Conservation (phyloP, 2,329 filamentous ascomycete species). For the Aulographum hederae region DNA sequence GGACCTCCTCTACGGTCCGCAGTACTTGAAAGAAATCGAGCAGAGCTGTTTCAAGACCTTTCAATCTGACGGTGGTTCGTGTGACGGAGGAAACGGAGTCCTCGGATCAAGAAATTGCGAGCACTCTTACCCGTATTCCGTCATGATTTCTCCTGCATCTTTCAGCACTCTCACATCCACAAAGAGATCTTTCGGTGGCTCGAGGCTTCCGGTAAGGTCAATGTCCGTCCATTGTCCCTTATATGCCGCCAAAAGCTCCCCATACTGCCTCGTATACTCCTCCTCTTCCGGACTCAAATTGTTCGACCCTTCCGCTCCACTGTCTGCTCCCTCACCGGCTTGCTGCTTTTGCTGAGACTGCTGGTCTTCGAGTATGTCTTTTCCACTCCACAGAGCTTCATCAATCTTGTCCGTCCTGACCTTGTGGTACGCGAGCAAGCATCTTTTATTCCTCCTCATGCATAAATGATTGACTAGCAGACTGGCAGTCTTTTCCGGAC, state of each 20-base stretch:
- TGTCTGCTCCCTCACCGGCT: slow-evolving; percentile 12
- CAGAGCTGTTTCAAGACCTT: not conserved
- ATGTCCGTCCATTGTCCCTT: slow-evolving; percentile 98
- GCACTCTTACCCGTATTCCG: slow-evolving; percentile 94
- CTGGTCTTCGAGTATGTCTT: slow-evolving; percentile 52
- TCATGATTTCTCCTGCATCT: slow-evolving; percentile 96
- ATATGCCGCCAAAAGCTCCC: slow-evolving; percentile 82
- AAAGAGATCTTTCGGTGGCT: slow-evolving; percentile 88
- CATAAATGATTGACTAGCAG: slow-evolving; percentile 85
- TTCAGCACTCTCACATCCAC: slow-evolving; percentile 93
- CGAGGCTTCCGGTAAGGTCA: slow-evolving; percentile 81
- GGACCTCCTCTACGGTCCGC: not conserved
- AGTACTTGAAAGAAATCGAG: not conserved
- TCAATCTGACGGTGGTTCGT: not conserved
- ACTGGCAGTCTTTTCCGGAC: slow-evolving; percentile 72
- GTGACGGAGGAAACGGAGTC: no score
- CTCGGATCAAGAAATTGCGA: no score
- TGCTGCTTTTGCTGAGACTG: slow-evolving; percentile 11
- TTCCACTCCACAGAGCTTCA: slow-evolving; percentile 80
- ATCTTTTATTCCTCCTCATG: slow-evolving; percentile 92
- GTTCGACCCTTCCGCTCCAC: slow-evolving; percentile 35
- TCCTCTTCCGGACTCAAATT: slow-evolving; percentile 90
- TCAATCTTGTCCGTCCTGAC: slow-evolving; percentile 83
- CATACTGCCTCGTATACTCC: slow-evolving; percentile 85
- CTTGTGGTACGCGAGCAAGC: slow-evolving; percentile 82